Conservation (phyloP, 2,329 filamentous ascomycete genomes). For the Celoporthe dispersa region DNA sequence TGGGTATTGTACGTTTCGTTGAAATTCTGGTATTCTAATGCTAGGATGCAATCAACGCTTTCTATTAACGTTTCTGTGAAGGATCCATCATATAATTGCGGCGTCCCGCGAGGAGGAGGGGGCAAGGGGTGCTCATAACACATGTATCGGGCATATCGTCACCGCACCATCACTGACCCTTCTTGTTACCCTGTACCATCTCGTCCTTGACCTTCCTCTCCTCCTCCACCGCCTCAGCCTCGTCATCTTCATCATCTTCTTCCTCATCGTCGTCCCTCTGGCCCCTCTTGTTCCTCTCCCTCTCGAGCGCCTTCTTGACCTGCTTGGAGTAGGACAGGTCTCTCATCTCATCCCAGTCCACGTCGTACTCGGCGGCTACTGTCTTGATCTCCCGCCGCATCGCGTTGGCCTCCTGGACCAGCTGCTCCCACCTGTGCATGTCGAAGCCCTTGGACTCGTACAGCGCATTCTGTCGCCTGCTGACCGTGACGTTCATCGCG, state of each 20-base stretch:
- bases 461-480: slow-evolving; percentile 73
- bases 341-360: slow-evolving; percentile 80
- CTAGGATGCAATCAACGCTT: background rate
- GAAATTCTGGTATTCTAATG: background rate
- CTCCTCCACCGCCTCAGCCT: slow-evolving; percentile 40
- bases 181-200: slow-evolving; percentile 23
- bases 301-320: slow-evolving; percentile 60
- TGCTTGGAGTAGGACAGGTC: slow-evolving; percentile 69
- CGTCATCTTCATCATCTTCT: slow-evolving; percentile 45
- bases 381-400: slow-evolving; percentile 78
- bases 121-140: background rate
- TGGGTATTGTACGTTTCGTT: background rate
- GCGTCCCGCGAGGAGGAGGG: background rate
- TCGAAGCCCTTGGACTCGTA: slow-evolving; percentile 81
- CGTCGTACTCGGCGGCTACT: slow-evolving; percentile 85
- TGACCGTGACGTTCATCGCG: slow-evolving; percentile 86
- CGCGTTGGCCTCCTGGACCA: slow-evolving; percentile 80
- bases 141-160: background rate
- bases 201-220: slow-evolving; percentile 37
- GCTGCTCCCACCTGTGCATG: slow-evolving; percentile 72
- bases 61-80: background rate
- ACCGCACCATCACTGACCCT: background rate
- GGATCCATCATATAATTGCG: no score
- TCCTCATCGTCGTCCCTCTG: slow-evolving; percentile 43
- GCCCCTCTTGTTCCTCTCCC: slow-evolving; percentile 50